Evolutionary conservation across 2,329 filamentous ascomycete genomes (phyloP), one percentile per base, ranked within the genome.

Genomic region (Fonsecaea erecta): DNA sequence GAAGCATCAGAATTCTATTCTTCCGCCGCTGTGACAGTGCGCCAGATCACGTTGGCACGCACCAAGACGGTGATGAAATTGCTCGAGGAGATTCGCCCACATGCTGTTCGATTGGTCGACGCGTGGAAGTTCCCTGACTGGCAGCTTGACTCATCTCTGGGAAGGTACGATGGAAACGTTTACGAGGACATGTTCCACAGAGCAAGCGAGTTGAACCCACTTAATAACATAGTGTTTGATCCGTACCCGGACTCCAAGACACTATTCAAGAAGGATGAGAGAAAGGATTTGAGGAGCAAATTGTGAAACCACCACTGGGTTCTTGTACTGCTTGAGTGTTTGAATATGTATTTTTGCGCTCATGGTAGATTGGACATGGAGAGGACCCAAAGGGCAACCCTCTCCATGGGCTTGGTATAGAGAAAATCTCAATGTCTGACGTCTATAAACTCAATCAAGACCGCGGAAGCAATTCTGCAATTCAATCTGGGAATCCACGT

Each of bases 101-200:
- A 93, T 73, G 89, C 90, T 0, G 83, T 93, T 14, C 77, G 85
- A 11, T 78, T 93, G 11, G 90, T 92, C 0, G 90, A 93, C 72
- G 81, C 88, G 0, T 93, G 90, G 90, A 85, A 86, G 66, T 91
- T 93, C 77, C 87, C 90, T 1, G 90, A 93, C 74, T 93, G 88
- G 88, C 88, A 91, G 71, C 83, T 93, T 1, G 90, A 93, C 74
- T 88, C 85, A 71, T 87, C 85, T 64, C 76, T 93, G 43, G 90
- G 90, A 1, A 81, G 89, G 1, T 85, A 84, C 51, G 90, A 93
- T 66, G 90, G 90, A 21, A 88, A 89, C 72, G 90, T 92, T 1
- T 93, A 93, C 71, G 88, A 91, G 75, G 90, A 92, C 71, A 82
- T 93, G 80, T 93, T 92, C 78, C 81, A 87, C 72, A 80, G 90